These are phyloP conservation scores for Batrachochytrium dendrobatidis DNA, from an alignment of 371 early-diverging fungal species.

Conservation along the genomic window DNA sequence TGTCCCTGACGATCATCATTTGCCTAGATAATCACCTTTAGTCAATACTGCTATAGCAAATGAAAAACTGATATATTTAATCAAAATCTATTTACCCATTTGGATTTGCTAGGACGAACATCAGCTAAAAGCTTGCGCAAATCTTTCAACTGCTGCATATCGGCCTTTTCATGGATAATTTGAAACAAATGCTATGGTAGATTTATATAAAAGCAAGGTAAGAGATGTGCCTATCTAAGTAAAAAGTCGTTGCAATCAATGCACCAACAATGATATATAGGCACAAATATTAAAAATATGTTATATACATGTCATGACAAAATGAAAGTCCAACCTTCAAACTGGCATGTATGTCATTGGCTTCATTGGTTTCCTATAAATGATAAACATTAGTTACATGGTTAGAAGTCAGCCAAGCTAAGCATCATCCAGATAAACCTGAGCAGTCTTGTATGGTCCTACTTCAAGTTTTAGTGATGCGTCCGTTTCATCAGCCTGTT, in stretches of 20 bases:
- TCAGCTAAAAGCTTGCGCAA: conserved; percentile 71
- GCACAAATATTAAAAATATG: too few species aligned
- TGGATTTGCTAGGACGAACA: conserved; percentile 76
- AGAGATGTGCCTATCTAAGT: background rate
- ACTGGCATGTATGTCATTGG: conserved; percentile 3
- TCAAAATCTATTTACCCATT: conserved; percentile 57
- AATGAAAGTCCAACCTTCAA: conserved; percentile 6
- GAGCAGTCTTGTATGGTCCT: too few species aligned
- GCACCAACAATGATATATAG: too few species aligned
- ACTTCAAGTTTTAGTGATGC: too few species aligned
- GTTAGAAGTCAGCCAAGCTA: background rate
- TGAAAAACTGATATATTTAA: background rate
- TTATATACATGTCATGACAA: background rate
- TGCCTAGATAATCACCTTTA: conserved; percentile 37
- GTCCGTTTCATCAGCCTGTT: too few species aligned
- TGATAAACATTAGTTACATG: background rate
- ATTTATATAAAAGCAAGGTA: conserved; percentile 59
- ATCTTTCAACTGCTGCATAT: conserved; percentile 39
- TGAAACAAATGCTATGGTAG: conserved; percentile 74
- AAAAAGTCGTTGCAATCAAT: background rate
- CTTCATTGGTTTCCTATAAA: background rate
- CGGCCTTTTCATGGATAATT: conserved; percentile 60
- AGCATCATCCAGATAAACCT: background rate
- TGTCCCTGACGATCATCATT: conserved; percentile 83
- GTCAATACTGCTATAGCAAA: conserved; percentile 7